Percentiles rank a stretch among this genome's conserved stretches.
These are phyloP conservation scores for Penicillium paxilli DNA, from an alignment of 495 filamentous ascomycete genomes.

Conservation along the genomic window DNA sequence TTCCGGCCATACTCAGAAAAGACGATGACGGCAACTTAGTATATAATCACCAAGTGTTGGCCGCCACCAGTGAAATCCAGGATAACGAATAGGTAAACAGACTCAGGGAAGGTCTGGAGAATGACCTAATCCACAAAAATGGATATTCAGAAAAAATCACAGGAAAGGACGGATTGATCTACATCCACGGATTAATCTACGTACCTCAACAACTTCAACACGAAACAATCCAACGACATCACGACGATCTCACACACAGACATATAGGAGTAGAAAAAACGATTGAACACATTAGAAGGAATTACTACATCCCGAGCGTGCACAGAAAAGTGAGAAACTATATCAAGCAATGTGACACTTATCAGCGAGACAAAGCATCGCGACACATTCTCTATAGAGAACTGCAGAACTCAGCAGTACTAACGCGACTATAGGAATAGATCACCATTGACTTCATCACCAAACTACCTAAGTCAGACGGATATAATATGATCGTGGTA, in stretches of 20 bases:
- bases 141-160: background rate
- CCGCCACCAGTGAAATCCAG: constrained; percentile 1
- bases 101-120: background rate
- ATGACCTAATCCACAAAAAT: background rate
- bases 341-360: constrained; percentile 7
- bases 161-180: constrained; percentile 4
- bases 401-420: constrained; percentile 7
- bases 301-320: constrained; percentile 3
- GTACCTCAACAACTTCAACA: background rate
- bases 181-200: constrained; percentile 10
- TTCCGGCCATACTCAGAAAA: constrained; percentile 6
- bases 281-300: constrained; percentile 7
- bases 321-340: constrained; percentile 5
- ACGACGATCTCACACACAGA: background rate
- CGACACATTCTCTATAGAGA: constrained; percentile 6
- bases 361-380: constrained; percentile 1
- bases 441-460: constrained; percentile 26
- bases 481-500: constrained; percentile 8
- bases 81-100: background rate
- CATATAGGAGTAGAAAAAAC: constrained; percentile 8
- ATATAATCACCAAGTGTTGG: constrained; percentile 4
- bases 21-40: constrained; percentile 5
- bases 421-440: constrained; percentile 6
- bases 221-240: constrained; percentile 6
- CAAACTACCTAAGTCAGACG: constrained; percentile 2